These are phyloP conservation scores for Agastache rugosa DNA, from an alignment of 257 asterid genomes.

Conservation along the genomic window DNA sequence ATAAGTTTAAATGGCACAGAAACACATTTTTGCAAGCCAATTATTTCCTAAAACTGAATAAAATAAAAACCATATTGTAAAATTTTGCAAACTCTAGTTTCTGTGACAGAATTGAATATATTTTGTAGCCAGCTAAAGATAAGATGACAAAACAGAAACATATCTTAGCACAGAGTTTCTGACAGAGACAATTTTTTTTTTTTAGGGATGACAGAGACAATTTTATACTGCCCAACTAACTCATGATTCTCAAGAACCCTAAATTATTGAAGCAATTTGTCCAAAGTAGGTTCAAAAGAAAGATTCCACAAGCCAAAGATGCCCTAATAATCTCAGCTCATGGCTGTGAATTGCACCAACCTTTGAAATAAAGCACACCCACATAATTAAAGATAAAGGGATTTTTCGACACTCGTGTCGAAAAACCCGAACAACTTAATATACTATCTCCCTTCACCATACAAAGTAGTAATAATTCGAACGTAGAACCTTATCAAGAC, in stretches of 20 bases:
- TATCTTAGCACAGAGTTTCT: background rate
- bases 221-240: background rate
- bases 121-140: background rate
- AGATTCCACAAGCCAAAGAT: constrained; percentile 25
- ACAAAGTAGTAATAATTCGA: no score
- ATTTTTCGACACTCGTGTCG: background rate
- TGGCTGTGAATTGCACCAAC: constrained; percentile 14
- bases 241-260: constrained; percentile 26
- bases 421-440: background rate
- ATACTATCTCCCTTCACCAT: background rate
- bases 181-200: constrained; percentile 21
- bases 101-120: constrained; percentile 5
- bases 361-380: background rate
- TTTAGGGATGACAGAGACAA: constrained; percentile 32
- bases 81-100: background rate
- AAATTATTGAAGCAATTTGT: constrained; percentile 29
- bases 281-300: background rate
- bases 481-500: no score
- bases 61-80: background rate
- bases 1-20: background rate
- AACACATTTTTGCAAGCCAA: background rate
- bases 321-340: constrained; percentile 16
- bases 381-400: background rate
- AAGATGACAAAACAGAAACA: constrained; percentile 18
- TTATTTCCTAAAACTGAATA: background rate